phyloP scores from a whole-genome alignment of 2,329 filamentous ascomycete genomes.

The Metarhizium robertsii region DNA sequence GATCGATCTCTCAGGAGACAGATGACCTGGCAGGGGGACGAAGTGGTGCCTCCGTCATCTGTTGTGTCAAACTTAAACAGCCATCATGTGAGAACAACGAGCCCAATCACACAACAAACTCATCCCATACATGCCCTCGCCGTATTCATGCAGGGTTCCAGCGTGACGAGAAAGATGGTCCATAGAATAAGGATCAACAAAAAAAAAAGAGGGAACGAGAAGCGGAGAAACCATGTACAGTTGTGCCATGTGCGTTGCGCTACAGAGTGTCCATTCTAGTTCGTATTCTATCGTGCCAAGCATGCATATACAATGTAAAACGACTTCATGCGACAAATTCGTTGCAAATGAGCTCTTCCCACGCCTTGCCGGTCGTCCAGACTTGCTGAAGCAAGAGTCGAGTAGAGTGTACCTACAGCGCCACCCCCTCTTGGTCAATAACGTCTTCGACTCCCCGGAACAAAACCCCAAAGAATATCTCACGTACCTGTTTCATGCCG shows the following conservation, averaged over 20 bases:
- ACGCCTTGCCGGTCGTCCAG: constrained; percentile 58
- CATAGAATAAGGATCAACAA: no score
- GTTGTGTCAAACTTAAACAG: no score
- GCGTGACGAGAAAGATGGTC: no score
- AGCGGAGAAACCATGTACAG: not conserved
- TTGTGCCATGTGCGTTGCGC: not conserved
- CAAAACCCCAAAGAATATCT: not conserved
- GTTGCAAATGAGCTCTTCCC: constrained; percentile 57
- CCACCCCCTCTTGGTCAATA: not conserved
- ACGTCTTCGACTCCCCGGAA: not conserved
- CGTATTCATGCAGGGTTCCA: no score
- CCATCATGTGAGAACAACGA: no score
- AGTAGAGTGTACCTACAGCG: constrained; percentile 44
- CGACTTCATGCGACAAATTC: constrained; percentile 55
- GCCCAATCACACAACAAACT: no score
- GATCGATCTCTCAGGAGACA: no score
- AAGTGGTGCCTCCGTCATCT: no score
- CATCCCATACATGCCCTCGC: not conserved
- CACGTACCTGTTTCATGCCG: constrained; percentile 64
- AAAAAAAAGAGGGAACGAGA: not conserved
- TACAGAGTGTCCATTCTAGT: not conserved
- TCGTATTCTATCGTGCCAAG: not conserved
- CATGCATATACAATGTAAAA: not conserved
- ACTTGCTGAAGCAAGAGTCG: constrained; percentile 57
- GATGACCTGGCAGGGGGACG: no score